phyloP scores from a whole-genome alignment of 352 stramenopile species.

The Blastocystis sp. region DNA sequence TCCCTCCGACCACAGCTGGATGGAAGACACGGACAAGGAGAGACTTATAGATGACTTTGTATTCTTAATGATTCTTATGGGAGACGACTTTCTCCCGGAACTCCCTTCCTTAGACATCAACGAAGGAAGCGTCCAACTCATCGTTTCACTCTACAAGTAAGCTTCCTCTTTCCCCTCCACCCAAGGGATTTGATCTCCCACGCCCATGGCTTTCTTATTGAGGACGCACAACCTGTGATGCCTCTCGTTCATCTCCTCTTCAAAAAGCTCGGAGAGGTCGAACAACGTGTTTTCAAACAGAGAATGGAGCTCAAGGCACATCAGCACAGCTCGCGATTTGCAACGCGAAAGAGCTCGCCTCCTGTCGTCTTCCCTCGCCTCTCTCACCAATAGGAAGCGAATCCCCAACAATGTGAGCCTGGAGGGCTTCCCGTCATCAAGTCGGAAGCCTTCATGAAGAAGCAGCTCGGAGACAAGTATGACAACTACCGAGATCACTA shows the following conservation, averaged over 20 bases:
- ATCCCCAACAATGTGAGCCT: neutral
- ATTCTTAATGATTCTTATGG: conserved; percentile 95
- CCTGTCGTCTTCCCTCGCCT: neutral
- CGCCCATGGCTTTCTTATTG: conserved; percentile 73
- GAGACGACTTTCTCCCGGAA: conserved; percentile 99
- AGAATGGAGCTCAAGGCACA: neutral
- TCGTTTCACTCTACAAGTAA: conserved; percentile 68
- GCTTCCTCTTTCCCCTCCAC: neutral
- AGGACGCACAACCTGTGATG: conserved; percentile 65
- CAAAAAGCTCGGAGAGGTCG: neutral
- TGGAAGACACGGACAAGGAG: conserved; percentile 69
- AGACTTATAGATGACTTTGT: conserved; percentile 98
- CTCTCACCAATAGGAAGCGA: conserved; percentile 4
- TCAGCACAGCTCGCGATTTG: neutral
- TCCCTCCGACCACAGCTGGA: conserved; percentile 50
- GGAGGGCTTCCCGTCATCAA: conserved; percentile 50
- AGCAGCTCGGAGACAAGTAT: conserved; percentile 50
- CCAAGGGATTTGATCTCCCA: conserved; percentile 65
- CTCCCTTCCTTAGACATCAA: conserved; percentile 92
- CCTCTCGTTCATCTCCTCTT: conserved; percentile 5
- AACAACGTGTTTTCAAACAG: conserved; percentile 12
- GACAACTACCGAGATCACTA: conserved; percentile 61
- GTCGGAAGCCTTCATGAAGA: conserved; percentile 15
- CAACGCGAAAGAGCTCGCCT: neutral
- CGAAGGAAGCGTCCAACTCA: conserved; percentile 86